phyloP scores from a whole-genome alignment of 441 rosid species.

The Gossypium gossypioides region DNA sequence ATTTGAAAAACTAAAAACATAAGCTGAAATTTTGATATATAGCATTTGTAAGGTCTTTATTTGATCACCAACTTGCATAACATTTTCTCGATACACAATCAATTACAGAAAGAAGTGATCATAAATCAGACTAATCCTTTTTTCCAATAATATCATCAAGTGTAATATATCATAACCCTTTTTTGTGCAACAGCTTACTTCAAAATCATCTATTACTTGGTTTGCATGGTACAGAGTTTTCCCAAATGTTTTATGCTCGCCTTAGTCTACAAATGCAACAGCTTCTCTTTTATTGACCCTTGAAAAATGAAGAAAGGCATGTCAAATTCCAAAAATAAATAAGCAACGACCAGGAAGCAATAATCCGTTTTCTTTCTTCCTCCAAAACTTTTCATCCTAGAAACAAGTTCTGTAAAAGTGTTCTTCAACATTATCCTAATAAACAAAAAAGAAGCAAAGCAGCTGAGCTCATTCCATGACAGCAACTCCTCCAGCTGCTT shows the following conservation, averaged over 20 bases:
- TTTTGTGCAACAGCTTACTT: neutral
- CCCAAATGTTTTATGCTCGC: neutral
- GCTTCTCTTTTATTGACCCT: neutral
- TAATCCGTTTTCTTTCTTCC: too few species aligned
- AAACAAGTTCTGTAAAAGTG: neutral
- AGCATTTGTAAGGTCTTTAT: too few species aligned
- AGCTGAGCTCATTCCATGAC: conserved; percentile 32
- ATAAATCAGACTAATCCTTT: too few species aligned
- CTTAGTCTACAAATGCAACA: neutral
- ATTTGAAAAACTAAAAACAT: too few species aligned
- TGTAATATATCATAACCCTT: too few species aligned
- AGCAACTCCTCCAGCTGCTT: conserved; percentile 47
- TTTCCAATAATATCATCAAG: too few species aligned
- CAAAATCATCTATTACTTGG: neutral
- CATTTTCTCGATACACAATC: too few species aligned
- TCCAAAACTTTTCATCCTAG: too few species aligned
- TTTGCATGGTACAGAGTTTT: neutral
- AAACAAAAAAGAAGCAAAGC: neutral
- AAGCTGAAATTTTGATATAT: too few species aligned
- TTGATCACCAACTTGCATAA: too few species aligned
- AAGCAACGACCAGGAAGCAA: neutral
- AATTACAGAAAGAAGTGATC: too few species aligned
- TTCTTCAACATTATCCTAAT: neutral
- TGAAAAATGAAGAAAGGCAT: neutral
- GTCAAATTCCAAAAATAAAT: neutral